Evolutionary conservation across 2,329 filamentous ascomycete species (phyloP).

Genomic region (Arthrocladium fulminans): DNA sequence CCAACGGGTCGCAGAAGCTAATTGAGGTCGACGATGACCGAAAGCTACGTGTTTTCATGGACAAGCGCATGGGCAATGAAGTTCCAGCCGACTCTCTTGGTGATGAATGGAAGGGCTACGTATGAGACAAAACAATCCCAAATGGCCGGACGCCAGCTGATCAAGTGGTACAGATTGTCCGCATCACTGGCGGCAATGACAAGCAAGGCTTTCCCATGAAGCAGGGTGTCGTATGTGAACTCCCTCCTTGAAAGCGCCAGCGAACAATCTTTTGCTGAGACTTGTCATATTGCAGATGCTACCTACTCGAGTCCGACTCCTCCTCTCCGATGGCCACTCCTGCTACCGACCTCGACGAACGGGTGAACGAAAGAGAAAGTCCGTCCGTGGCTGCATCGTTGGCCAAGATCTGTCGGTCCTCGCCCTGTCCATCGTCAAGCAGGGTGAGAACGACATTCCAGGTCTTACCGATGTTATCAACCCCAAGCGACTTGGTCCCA

Average conservation of each 20-base stretch:
- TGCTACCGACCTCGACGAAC: slow-evolving; percentile 98
- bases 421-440: slow-evolving; percentile 93
- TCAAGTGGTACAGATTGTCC: slow-evolving; percentile 20
- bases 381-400: slow-evolving; percentile 97
- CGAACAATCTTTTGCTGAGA: slow-evolving; percentile 21
- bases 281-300: slow-evolving; percentile 53
- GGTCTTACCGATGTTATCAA: slow-evolving; percentile 95
- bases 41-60: slow-evolving; percentile 98
- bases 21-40: slow-evolving; percentile 99
- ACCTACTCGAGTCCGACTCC: slow-evolving; percentile 94
- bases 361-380: slow-evolving; percentile 99
- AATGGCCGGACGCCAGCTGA: slow-evolving; percentile 10
- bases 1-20: slow-evolving; percentile 99
- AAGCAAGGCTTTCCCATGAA: slow-evolving; percentile 99
- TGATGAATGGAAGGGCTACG: slow-evolving; percentile 99
- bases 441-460: slow-evolving; percentile 88
- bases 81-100: slow-evolving; percentile 89
- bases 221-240: slow-evolving; percentile 70
- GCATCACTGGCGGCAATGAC: slow-evolving; percentile 98
- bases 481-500: slow-evolving; percentile 98
- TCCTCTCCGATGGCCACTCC: slow-evolving; percentile 92
- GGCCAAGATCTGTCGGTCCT: slow-evolving; percentile 91
- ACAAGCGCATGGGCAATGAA: slow-evolving; percentile 71
- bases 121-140: slow-evolving; percentile 56
- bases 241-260: slow-evolving; percentile 24